Conservation (phyloP, 768 basidiomycete genomes). For the Jaapia argillacea region DNA sequence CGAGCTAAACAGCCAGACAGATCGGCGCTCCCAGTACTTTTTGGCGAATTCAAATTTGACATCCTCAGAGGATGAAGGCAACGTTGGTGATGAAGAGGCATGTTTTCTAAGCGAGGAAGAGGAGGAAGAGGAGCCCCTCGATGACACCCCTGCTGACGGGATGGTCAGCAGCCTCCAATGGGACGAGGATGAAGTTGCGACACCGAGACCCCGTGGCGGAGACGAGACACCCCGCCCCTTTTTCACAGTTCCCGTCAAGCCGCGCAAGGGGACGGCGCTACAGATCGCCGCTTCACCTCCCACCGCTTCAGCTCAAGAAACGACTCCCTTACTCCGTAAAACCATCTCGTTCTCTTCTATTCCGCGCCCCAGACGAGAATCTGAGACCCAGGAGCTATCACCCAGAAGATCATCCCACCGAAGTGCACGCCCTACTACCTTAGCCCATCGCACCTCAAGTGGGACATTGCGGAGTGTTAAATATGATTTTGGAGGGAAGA, state of each 20-base stretch:
- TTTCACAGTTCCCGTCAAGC: too few species aligned
- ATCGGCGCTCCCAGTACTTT: constrained; percentile 60
- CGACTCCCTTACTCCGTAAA: constrained; percentile 32
- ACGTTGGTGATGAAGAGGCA: constrained; percentile 11
- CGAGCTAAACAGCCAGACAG: too few species aligned
- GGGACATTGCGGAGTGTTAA: constrained; percentile 19
- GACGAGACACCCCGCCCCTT: too few species aligned
- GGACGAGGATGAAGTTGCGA: constrained; percentile 8
- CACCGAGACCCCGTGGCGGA: neutral
- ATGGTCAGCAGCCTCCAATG: constrained; percentile 14
- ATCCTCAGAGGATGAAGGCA: constrained; percentile 33
- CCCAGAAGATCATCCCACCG: too few species aligned
- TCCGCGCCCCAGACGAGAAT: too few species aligned
- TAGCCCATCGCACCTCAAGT: neutral
- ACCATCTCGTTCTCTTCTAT: constrained; percentile 21
- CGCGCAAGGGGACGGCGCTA: too few species aligned
- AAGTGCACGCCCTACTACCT: constrained; percentile 8
- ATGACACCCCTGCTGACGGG: constrained; percentile 4
- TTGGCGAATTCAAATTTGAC: constrained; percentile 49
- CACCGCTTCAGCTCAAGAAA: too few species aligned
- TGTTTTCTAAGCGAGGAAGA: neutral
- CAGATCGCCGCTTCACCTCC: too few species aligned
- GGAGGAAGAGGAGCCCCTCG: neutral
- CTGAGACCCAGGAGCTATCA: too few species aligned
- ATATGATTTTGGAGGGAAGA: constrained; percentile 21